Conservation (phyloP, 345 rosid genomes). For the Pugionium dolabratum region DNA sequence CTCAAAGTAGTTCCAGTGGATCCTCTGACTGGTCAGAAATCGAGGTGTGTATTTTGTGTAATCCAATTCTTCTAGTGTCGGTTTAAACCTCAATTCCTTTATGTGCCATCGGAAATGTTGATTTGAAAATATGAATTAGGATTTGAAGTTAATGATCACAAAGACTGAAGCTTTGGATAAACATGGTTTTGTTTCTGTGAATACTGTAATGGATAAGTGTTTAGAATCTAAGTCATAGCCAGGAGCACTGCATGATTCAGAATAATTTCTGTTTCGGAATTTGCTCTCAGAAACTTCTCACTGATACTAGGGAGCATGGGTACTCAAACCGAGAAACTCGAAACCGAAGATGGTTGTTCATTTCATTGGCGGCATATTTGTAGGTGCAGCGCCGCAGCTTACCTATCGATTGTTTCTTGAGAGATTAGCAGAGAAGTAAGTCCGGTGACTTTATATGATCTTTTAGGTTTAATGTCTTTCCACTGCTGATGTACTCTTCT, state of each 20-base stretch:
- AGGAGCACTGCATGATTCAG: too few species aligned
- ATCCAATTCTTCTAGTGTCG: slow-evolving; percentile 3
- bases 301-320: slow-evolving; percentile 99
- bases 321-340: slow-evolving; percentile 69
- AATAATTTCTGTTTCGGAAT: background rate
- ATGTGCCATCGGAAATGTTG: too few species aligned
- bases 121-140: too few species aligned
- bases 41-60: slow-evolving; percentile 57
- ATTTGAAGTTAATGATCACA: too few species aligned
- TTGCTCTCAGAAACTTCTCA: background rate
- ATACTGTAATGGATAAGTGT: too few species aligned
- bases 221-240: background rate
- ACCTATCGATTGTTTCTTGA: slow-evolving; percentile 94
- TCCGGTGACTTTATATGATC: slow-evolving; percentile 22
- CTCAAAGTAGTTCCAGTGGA: slow-evolving; percentile 66
- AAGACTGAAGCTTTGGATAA: too few species aligned
- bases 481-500: background rate
- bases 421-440: slow-evolving; percentile 85
- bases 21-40: slow-evolving; percentile 74
- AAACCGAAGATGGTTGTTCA: slow-evolving; percentile 79
- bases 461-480: background rate
- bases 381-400: slow-evolving; percentile 99
- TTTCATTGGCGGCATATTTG: slow-evolving; percentile 94
- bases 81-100: too few species aligned
- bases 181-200: too few species aligned